Base-by-base conservation (phyloP, 352 stramenopile genomes). In the Phytophthora syringae region DNA sequence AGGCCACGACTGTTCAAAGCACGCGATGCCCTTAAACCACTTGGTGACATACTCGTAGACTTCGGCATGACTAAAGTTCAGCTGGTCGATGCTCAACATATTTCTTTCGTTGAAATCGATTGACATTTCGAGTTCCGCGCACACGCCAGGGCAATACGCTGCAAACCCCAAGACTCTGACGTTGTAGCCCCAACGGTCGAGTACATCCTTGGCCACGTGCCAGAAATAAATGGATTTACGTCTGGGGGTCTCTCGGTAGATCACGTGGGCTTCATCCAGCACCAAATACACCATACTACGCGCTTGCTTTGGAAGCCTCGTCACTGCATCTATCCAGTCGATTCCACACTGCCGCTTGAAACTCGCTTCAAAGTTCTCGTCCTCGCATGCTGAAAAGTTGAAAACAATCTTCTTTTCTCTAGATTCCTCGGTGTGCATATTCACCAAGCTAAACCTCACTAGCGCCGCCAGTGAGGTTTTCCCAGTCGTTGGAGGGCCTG, bases 111-210 rank as follows among this genome's bases (percentile, higher is more conserved):
- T n/a, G n/a, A n/a, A n/a, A n/a, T 16, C 10, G 16, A 62, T 34
- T 6, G 45, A 7, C 4, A 55, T 47, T 54, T 32, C 32, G 16
- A 44, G 30, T 48, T 15, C 15, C 7, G 34, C 25, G 34, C 34
- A 50, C 13, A 55, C 42, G 43, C 37, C 27, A 42, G 24, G 55
- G 1, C 34, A 32, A 50, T 55, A 55, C 0, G 43, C n/a, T 24
- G 24, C 55, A 42, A 63, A 55, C 43, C 54, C 49, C 44, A 63
- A 55, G 0, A 54, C 45, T 50, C 34, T 53, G 11, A 63, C 3
- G 7, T 4, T 37, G 32, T 28, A 39, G 22, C 4, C 1, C 11
- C 0, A n/a, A 10, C 51, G 22, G 39, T 2, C 30, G 20, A 49
- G 40, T 28, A 54, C 15, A 5, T 20, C 16, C 15, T 62, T 53